Base-by-base conservation (phyloP, 495 filamentous ascomycete genomes). In the Penicillium arizonense region DNA sequence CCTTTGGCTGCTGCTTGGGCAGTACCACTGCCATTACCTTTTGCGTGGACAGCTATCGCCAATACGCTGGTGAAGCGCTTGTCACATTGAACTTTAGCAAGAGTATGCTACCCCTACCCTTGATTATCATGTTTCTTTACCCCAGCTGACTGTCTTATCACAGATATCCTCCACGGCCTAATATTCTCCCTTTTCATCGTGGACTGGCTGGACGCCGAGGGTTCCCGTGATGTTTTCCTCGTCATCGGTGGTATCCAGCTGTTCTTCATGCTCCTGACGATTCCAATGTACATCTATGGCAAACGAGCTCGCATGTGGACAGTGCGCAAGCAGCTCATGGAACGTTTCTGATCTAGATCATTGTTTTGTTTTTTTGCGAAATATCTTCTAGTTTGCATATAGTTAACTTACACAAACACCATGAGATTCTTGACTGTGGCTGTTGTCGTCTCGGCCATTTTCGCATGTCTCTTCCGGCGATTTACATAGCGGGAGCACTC, bases 251-350 rank as follows among this genome's bases (percentile, higher is more conserved):
- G 89, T 30, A 92, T 96, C 21, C 92, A 97, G 70, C 67, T 97
- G 8, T 85, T 83, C 36, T 79, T 84, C 51, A 69, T 96, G 52
- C 53, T 87, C 11, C 85, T 80, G 53, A 87, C 91, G 6, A 89
- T 96, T 45, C 94, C 94, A 3, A 89, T 98, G 88, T 98, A 96
- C 65, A 90, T 98, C 30, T 97, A 85, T 56, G 94, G 94, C 39
- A 97, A 98, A 77, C 78, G 92, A 43, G 83, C 88, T 30, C 79
- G 94, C n/a, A 96, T 96, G 91, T 96, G 93, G 92, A 97, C 94
- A 1, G 89, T 91, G 24, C 76, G 91, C 42, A 89, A 81, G 79
- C 90, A 87, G 55, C 71, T 96, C 50, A 93, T 96, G 90, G 91
- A 96, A 75, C 87, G 82, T 55, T 93, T 93, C 51, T 94, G 56